Percentiles rank a stretch among this genome's conserved stretches.
Evolutionary conservation across 495 filamentous ascomycete genomes (phyloP).

Genomic region (Astrothelium subdiscretum): DNA sequence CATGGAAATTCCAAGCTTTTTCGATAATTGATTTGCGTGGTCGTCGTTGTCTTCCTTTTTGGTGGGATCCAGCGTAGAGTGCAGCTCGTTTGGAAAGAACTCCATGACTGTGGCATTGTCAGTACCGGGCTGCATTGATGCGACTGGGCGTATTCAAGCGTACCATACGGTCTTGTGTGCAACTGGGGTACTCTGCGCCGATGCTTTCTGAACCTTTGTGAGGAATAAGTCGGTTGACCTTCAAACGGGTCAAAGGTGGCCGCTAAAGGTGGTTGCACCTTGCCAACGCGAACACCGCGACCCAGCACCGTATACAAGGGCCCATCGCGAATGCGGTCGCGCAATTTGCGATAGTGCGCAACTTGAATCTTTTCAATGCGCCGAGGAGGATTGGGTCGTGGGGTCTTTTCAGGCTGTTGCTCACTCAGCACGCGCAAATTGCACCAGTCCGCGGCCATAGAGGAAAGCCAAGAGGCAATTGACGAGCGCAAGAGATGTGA

Average conservation of each 20-base stretch:
- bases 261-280: constrained; percentile 19
- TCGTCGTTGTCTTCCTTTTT: constrained; percentile 25
- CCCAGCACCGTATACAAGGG: constrained; percentile 47
- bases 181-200: constrained; percentile 39
- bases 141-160: constrained; percentile 8
- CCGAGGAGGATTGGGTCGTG: constrained; percentile 22
- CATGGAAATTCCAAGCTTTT: constrained; percentile 16
- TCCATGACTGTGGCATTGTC: constrained; percentile 32
- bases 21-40: constrained; percentile 21
- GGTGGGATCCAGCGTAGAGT: constrained; percentile 37
- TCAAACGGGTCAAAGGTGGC: constrained; percentile 45
- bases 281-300: constrained; percentile 32
- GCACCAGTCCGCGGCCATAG: background rate
- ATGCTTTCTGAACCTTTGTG: constrained; percentile 44
- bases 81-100: constrained; percentile 49
- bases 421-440: background rate
- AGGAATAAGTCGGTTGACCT: constrained; percentile 48
- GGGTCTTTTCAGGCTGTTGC: background rate
- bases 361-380: constrained; percentile 25
- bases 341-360: constrained; percentile 36
- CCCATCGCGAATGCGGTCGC: constrained; percentile 43
- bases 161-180: constrained; percentile 39
- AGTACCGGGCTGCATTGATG: background rate
- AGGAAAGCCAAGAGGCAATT: background rate
- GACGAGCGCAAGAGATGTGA: background rate